phyloP scores from a whole-genome alignment of 208 protist genomes.

The Trypanosoma brucei region DNA sequence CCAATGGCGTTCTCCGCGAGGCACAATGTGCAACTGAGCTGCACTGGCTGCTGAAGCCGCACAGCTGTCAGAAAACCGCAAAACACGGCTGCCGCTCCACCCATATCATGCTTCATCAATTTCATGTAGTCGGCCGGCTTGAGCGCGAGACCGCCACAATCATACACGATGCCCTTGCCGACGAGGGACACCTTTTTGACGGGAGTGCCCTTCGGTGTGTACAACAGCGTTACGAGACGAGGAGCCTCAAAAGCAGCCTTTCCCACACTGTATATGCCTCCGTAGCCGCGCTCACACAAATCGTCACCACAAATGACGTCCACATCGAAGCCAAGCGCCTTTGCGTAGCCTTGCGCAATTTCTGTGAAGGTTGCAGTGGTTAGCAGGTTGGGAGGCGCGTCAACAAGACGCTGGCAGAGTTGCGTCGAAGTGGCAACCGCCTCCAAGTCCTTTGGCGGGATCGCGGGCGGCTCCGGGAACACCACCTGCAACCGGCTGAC shows the following conservation, averaged over 20 bases:
- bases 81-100: conserved; percentile 73
- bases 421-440: conserved; percentile 57
- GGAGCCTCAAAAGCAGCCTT: conserved; percentile 60
- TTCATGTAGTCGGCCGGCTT: conserved; percentile 74
- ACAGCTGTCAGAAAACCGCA: conserved; percentile 72
- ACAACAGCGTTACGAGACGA: conserved; percentile 62
- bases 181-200: conserved; percentile 64
- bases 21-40: conserved; percentile 75
- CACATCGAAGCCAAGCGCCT: conserved; percentile 36
- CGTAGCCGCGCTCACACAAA: conserved; percentile 60
- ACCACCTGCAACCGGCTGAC: conserved; percentile 31
- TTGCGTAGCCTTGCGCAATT: conserved; percentile 50
- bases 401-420: conserved; percentile 79
- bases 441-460: conserved; percentile 47
- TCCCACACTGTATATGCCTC: conserved; percentile 76
- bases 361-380: conserved; percentile 70
- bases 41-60: conserved; percentile 29
- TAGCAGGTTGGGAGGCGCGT: conserved; percentile 70
- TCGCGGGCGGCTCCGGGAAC: conserved; percentile 38
- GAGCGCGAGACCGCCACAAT: conserved; percentile 82
- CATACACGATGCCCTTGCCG: conserved; percentile 88
- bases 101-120: conserved; percentile 90
- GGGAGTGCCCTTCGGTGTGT: conserved; percentile 35
- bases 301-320: conserved; percentile 69
- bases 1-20: conserved; percentile 86